These are phyloP conservation scores for Scheffersomyces ergatensis DNA, from an alignment of 805 yeast species.

Conservation along the genomic window DNA sequence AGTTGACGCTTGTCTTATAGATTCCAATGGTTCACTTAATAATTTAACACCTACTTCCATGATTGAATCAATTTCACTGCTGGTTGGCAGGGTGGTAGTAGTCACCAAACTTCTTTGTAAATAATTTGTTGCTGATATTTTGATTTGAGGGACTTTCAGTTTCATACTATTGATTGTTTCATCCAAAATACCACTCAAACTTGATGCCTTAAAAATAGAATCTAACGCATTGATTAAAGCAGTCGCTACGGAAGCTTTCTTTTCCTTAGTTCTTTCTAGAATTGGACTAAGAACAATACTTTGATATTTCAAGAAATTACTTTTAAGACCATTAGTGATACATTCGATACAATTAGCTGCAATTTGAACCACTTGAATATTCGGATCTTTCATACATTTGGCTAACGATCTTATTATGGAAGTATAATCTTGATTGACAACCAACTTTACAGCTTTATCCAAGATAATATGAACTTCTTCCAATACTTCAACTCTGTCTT, in stretches of 20 bases:
- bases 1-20: slow-evolving; percentile 75
- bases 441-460: slow-evolving; percentile 53
- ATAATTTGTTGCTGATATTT: slow-evolving; percentile 65
- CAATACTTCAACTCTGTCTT: slow-evolving; percentile 83
- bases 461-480: slow-evolving; percentile 56
- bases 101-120: slow-evolving; percentile 60
- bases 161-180: slow-evolving; percentile 57
- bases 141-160: slow-evolving; percentile 82
- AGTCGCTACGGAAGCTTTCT: slow-evolving; percentile 73
- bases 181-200: slow-evolving; percentile 56
- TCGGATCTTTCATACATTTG: slow-evolving; percentile 84
- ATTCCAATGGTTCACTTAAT: slow-evolving; percentile 80
- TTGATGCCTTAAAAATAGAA: slow-evolving; percentile 53
- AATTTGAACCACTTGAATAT: slow-evolving; percentile 77
- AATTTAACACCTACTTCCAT: slow-evolving; percentile 57
- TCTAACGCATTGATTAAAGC: slow-evolving; percentile 68
- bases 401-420: slow-evolving; percentile 61
- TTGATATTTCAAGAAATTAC: slow-evolving; percentile 54
- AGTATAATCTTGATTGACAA: slow-evolving; percentile 60
- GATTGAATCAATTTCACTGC: slow-evolving; percentile 54
- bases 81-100: slow-evolving; percentile 47
- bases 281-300: slow-evolving; percentile 54
- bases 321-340: slow-evolving; percentile 65
- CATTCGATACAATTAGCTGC: slow-evolving; percentile 66
- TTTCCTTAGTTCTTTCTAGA: slow-evolving; percentile 84